Evolutionary conservation across 805 yeast species (phyloP).

Genomic region (Lipomyces lipofer): DNA sequence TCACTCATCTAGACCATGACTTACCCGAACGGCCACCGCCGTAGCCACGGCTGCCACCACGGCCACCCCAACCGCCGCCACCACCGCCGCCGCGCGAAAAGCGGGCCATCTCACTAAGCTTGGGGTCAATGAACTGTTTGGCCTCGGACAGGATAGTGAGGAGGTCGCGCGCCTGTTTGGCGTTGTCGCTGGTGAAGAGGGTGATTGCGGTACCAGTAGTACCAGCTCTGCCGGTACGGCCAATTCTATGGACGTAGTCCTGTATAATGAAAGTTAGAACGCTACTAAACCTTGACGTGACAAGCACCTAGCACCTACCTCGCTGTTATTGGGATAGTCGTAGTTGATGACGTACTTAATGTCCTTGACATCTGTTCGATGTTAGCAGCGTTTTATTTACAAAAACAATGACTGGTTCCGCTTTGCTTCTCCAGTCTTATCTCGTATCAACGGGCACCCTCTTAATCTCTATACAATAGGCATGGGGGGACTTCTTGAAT

Average conservation of each 20-base stretch:
- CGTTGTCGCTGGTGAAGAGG: slow-evolving; percentile 84
- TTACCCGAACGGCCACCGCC: slow-evolving; percentile 47
- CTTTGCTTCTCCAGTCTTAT: too few relatives aligned
- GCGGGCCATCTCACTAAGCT: slow-evolving; percentile 71
- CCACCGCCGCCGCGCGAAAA: slow-evolving; percentile 71
- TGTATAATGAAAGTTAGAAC: background rate
- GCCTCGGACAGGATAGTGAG: slow-evolving; percentile 93
- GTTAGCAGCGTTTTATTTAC: too few relatives aligned
- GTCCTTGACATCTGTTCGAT: slow-evolving; percentile 94
- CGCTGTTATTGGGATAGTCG: slow-evolving; percentile 97
- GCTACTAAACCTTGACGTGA: background rate
- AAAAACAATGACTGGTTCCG: too few relatives aligned
- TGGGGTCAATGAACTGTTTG: slow-evolving; percentile 83
- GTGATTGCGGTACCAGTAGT: slow-evolving; percentile 93
- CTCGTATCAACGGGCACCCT: too few relatives aligned
- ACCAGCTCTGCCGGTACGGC: slow-evolving; percentile 99
- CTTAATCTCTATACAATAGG: too few relatives aligned
- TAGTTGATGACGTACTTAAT: slow-evolving; percentile 89
- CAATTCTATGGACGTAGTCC: slow-evolving; percentile 97
- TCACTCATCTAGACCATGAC: too few relatives aligned
- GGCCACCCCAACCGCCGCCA: slow-evolving; percentile 54
- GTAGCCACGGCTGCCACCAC: slow-evolving; percentile 52
- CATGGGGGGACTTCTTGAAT: too few relatives aligned
- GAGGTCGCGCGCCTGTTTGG: slow-evolving; percentile 86
- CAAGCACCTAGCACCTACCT: slow-evolving; percentile 39